Base-by-base conservation (phyloP, 2,329 filamentous ascomycete species). In the Fusarium avenaceum region DNA sequence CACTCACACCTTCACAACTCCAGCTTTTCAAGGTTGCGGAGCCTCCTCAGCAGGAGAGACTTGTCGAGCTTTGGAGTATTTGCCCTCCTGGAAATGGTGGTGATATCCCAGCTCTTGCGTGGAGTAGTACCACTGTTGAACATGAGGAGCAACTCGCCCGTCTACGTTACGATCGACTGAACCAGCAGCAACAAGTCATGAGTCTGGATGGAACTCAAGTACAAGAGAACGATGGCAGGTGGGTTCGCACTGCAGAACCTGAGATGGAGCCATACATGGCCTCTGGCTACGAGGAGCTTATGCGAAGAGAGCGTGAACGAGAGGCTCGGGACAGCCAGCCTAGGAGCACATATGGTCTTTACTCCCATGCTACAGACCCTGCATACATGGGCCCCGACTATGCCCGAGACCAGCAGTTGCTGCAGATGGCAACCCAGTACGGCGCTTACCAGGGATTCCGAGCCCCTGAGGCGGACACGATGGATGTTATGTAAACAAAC, bases 41-140 rank as follows among this genome's bases (percentile, higher is more conserved):
- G 58, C 82, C 86, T 24, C 84, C 90, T 43, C 92, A 97, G 78
- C 88, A 90, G 74, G 81, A 89, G 58, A 88, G 92, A 22, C 84
- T 97, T 17, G 84, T 97, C 39, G 91, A 97, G 77, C 87, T 97
- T 17, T 97, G 94, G 94, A 89, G 88, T 61, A 93, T 94, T 70
- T 92, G 89, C 59, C 92, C 92, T 22, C 92, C 91, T 0, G 86
- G 83, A 42, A 87, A 86, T 65, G 81, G 78, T 60, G 82, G 81
- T 48, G 84, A 86, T 54, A 86, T 87, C 67, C 81, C 84, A 4
- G 80, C 83, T 11, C 76, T 88, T 11, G 83, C 85, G 5, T 86
- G 84, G 84, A 83, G 78, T 64, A 83, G 77, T 73, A 87, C 85
- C 1, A 84, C 81, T 1, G 71, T 89, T 19, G 84, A 87, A 69